phyloP scores from a whole-genome alignment of 1,284 basidiomycete species.

The Heliocybe sulcata region DNA sequence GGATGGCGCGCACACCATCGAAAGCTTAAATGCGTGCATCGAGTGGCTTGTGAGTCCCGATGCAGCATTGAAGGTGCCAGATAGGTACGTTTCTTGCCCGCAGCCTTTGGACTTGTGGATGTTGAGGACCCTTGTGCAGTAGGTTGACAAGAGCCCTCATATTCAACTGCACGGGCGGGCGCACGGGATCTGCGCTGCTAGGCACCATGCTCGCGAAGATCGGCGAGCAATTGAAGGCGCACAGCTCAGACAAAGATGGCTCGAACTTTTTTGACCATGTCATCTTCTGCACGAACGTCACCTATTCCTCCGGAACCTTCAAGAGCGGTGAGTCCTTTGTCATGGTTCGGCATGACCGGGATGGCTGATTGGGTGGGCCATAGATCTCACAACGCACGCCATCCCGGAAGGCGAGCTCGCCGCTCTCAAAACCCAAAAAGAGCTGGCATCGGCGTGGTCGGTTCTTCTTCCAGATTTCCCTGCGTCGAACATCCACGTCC shows the following conservation, averaged over 20 bases:
- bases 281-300: slow-evolving; percentile 95
- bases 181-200: slow-evolving; percentile 75
- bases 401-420: slow-evolving; percentile 59
- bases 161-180: slow-evolving; percentile 95
- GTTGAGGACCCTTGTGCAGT: neutral
- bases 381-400: slow-evolving; percentile 71
- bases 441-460: slow-evolving; percentile 72
- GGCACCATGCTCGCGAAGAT: slow-evolving; percentile 45
- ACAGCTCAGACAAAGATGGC: slow-evolving; percentile 28
- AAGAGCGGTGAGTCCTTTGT: slow-evolving; percentile 70
- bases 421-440: slow-evolving; percentile 69
- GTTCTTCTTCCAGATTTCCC: slow-evolving; percentile 57
- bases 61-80: slow-evolving; percentile 30
- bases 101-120: neutral
- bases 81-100: slow-evolving; percentile 10
- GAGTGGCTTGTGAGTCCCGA: slow-evolving; percentile 75
- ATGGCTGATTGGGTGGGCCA: neutral
- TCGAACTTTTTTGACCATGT: slow-evolving; percentile 72
- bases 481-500: slow-evolving; percentile 59
- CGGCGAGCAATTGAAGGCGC: slow-evolving; percentile 35
- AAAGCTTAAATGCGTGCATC: slow-evolving; percentile 83
- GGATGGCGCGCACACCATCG: slow-evolving; percentile 94
- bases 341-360: neutral
- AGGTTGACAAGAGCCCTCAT: slow-evolving; percentile 58
- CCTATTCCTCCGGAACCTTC: slow-evolving; percentile 82